Evolutionary conservation across 1,284 basidiomycete species (phyloP).

Genomic region (Thecaphora thlaspeos): DNA sequence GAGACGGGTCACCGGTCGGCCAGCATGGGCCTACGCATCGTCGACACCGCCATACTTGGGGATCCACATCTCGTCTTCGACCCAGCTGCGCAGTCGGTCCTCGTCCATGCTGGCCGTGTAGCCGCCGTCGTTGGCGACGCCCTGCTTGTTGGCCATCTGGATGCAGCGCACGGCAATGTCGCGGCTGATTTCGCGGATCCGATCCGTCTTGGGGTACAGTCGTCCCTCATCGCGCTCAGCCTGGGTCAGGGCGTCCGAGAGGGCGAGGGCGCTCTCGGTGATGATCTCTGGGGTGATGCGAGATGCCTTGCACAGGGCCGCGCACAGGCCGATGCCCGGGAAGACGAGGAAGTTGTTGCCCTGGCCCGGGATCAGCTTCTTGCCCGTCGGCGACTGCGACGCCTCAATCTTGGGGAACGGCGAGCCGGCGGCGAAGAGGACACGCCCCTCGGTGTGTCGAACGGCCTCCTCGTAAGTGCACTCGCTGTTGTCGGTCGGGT

Average conservation of each 20-base stretch:
- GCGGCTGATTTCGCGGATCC: conserved; percentile 50
- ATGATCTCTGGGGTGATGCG: conserved; percentile 74
- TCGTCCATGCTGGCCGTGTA: conserved; percentile 47
- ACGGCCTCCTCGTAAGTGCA: conserved; percentile 77
- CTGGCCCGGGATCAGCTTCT: conserved; percentile 75
- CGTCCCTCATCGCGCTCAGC: conserved; percentile 65
- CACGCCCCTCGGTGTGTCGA: conserved; percentile 64
- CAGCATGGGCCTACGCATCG: neutral
- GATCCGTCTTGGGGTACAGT: conserved; percentile 49
- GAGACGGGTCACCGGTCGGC: no score
- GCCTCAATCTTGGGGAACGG: conserved; percentile 72
- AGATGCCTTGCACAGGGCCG: conserved; percentile 67
- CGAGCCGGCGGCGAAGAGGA: conserved; percentile 86
- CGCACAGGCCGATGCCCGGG: conserved; percentile 50
- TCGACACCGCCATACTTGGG: conserved; percentile 35
- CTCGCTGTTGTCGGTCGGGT: conserved; percentile 79
- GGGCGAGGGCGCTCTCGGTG: conserved; percentile 66
- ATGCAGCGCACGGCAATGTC: conserved; percentile 50
- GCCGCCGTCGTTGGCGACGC: conserved; percentile 43
- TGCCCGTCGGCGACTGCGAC: conserved; percentile 62
- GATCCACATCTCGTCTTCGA: conserved; percentile 51
- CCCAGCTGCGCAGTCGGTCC: conserved; percentile 47
- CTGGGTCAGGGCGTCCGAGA: conserved; percentile 72
- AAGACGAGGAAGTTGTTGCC: conserved; percentile 73
- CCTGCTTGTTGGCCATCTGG: conserved; percentile 50